Percentiles rank a stretch among this genome's conserved stretches.
These are phyloP conservation scores for Tylopilus plumbeoviolaceoides DNA, from an alignment of 768 basidiomycete genomes.

Conservation along the genomic window DNA sequence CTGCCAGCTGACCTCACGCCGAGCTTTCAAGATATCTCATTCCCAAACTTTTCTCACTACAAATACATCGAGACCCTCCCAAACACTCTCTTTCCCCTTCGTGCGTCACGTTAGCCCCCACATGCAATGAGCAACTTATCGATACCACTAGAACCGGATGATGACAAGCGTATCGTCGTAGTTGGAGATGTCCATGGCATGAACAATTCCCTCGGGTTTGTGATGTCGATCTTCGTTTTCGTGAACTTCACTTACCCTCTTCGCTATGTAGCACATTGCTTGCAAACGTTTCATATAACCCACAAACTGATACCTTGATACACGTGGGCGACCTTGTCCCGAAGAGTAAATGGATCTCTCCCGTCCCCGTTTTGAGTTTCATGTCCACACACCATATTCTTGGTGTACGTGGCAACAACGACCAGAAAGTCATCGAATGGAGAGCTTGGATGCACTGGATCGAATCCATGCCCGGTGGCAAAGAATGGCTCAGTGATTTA, in stretches of 20 bases:
- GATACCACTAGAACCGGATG: conserved; percentile 41
- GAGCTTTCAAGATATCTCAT: background rate
- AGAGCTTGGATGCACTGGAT: conserved; percentile 84
- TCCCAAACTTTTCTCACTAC: conserved; percentile 59
- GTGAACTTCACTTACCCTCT: background rate
- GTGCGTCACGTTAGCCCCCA: conserved; percentile 30
- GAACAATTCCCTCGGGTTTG: conserved; percentile 62
- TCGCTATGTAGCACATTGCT: conserved; percentile 52
- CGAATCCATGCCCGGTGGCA: conserved; percentile 34
- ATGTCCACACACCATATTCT: conserved; percentile 59
- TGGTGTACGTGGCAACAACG: conserved; percentile 93
- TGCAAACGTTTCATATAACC: conserved; percentile 53
- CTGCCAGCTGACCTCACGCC: background rate
- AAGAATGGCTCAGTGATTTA: conserved; percentile 53
- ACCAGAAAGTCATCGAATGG: conserved; percentile 91
- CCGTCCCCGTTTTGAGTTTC: conserved; percentile 61
- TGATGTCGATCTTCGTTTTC: background rate
- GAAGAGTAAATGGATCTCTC: conserved; percentile 51
- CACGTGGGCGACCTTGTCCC: conserved; percentile 82
- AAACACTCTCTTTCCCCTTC: conserved; percentile 48
- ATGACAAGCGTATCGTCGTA: conserved; percentile 58
- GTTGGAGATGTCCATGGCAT: conserved; percentile 91
- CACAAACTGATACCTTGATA: conserved; percentile 62
- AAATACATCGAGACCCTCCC: conserved; percentile 40
- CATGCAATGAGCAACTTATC: background rate